A percentile compares a stretch with the other conserved stretches of the same genome.
phyloP scores from a whole-genome alignment of 2,329 filamentous ascomycete genomes.

The Microdochium trichocladiopsis region DNA sequence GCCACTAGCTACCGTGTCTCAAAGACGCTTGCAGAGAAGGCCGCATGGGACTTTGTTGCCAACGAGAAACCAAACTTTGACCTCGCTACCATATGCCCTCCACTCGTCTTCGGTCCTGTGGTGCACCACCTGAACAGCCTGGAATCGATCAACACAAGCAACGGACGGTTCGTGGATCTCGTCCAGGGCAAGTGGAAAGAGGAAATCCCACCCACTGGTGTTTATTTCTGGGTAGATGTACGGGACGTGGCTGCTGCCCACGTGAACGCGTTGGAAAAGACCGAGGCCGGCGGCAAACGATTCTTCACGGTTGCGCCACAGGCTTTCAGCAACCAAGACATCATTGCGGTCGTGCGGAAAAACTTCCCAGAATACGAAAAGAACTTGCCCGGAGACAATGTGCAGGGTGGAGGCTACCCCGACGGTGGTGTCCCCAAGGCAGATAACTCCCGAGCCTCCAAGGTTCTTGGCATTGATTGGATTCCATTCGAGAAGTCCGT shows the following conservation, averaged over 20 bases:
- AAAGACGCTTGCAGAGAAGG: slow-evolving; percentile 46
- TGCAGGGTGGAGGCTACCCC: slow-evolving; percentile 33
- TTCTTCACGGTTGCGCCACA: slow-evolving; percentile 41
- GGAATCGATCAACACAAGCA: slow-evolving; percentile 44
- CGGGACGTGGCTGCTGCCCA: slow-evolving; percentile 48
- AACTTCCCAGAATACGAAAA: slow-evolving; percentile 44
- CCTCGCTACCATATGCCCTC: slow-evolving; percentile 46
- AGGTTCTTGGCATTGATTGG: slow-evolving; percentile 57
- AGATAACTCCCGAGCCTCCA: slow-evolving; percentile 51
- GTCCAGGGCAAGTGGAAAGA: slow-evolving; percentile 42
- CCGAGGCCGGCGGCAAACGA: slow-evolving; percentile 39
- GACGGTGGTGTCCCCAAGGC: slow-evolving; percentile 39
- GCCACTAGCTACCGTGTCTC: slow-evolving; percentile 44
- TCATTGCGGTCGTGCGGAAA: slow-evolving; percentile 34
- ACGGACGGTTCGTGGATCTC: slow-evolving; percentile 41
- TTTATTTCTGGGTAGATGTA: slow-evolving; percentile 47
- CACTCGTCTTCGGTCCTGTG: slow-evolving; percentile 47
- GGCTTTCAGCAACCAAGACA: slow-evolving; percentile 34
- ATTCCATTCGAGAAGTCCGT: slow-evolving; percentile 53
- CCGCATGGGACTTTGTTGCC: slow-evolving; percentile 45
- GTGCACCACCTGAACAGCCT: slow-evolving; percentile 38
- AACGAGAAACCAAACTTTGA: slow-evolving; percentile 36
- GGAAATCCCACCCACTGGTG: slow-evolving; percentile 31
- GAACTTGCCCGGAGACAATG: slow-evolving; percentile 35
- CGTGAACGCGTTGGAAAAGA: slow-evolving; percentile 40